Evolutionary conservation across 495 filamentous ascomycete genomes (phyloP), one percentile per base, ranked within the genome.

Genomic region (Parachaetomium inaequale): DNA sequence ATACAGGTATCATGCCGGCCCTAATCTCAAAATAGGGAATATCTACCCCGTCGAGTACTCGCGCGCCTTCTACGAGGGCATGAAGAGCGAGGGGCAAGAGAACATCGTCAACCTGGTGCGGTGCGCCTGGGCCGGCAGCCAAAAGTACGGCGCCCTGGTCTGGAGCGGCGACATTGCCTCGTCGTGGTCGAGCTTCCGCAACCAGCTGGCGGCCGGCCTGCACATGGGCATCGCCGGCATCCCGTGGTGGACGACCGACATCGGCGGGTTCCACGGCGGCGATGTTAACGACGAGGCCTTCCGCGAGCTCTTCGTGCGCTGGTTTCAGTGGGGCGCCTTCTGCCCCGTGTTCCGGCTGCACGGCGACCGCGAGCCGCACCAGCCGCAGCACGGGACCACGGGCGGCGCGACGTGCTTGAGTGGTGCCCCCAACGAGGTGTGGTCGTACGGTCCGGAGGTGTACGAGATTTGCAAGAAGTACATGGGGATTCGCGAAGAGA

Each of bases 291-390:
- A 84, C 55, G 69, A 73, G n/a, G 74, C 63, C 0, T 86, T 86
- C 68, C 68, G 82, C 2, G 83, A 86, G 60, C 70, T 86, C 15
- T 82, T 86, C 65, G 78, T 79, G 5, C 74, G 84, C 2, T 86
- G 84, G 84, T 86, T 85, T 68, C 83, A 85, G 62, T 85, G 81
- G 81, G 83, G 82, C 2, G 68, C 82, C 1, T 86, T 84, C 68
- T 85, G 81, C 60, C 82, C 83, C 31, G 84, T 85, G 7, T 84
- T 86, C 76, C 74, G 83, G 11, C 70, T 85, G 21, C 84, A 86
- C 62, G 83, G 83, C 21, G 81, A 84, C 68, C 78, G 84, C n/a
- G 78, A 83, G 60, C 83, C 82, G 10, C 74, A 78, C 63, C 76
- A 76, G 64, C 71, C 71, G 5, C 70, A 67, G 25, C 61, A 65